Base-by-base conservation (phyloP, 257 asterid species). In the Rauvolfia tetraphylla region DNA sequence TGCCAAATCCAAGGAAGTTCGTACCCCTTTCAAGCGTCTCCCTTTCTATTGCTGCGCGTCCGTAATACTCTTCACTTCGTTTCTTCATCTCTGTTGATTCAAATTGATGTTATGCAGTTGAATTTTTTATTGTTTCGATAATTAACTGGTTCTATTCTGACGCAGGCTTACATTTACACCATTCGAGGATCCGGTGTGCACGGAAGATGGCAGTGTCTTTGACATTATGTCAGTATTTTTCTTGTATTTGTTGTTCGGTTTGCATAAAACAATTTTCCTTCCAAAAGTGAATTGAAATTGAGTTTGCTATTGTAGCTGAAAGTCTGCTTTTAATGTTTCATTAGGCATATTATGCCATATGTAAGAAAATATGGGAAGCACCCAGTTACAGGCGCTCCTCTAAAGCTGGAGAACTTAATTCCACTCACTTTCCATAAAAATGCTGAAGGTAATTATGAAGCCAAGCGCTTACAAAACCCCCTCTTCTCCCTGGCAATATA, bases 21-120 rank as follows among this genome's bases (percentile, higher is more conserved):
- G 93, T 51, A 83, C 93, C 54, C 93, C 91, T 46, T 95, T 91
- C 85, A 90, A 95, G 83, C 96, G 98, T 72, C 96, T 92, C 29
- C 98, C 99, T 22, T 95, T 90, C 87, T 91, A 95, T 76, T 95
- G 99, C 96, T 95, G 99, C 98, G 96, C 96, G 99, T 92, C 81
- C 76, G 76, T 72, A 33, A 36, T 68, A 53, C 41, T 41, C 67
- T 22, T 53, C 36, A 57, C 20, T 69, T 63, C 57, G 42, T 68
- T 74, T 51, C 25, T 29, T 81, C 44, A 51, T 42, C 29, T 33
- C 34, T 67, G 36, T 27, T 2, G 10, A n/a, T 49, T 42, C 59
- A 10, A 46, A 9, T 53, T 25, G 42, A n/a, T 23, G 5, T 38
- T 34, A 3, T 66, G 38, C 17, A 20, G 11, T 33, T 25, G 14